Base-by-base conservation (phyloP, 306 rosid genomes). In the Ochetophila trinervis region DNA sequence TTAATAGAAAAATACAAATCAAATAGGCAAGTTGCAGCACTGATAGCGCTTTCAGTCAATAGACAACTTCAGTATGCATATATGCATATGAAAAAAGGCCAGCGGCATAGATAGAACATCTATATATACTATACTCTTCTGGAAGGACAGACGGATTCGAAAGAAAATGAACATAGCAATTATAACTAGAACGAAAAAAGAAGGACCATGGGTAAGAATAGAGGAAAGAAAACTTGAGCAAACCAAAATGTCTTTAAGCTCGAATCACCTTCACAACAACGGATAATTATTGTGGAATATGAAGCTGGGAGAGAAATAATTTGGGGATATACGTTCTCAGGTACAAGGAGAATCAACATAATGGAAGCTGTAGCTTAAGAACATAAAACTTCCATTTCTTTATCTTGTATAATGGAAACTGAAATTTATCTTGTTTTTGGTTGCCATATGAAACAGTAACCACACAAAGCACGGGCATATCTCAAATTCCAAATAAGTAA, bases 1-100 rank as follows among this genome's bases (percentile, higher is more conserved):
- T 63, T 75, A 53, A 79, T 55, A 73, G 63, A 76, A 47, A 47
- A 62, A 57, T 76, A 66, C 60, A 69, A 62, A 55, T 21, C 62
- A 65, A 65, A 63, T 8, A 56, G 32, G 53, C 66, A 71, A 20
- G 62, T 40, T 49, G 65, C 51, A 70, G 36, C 18, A 14, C 35
- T 16, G 45, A 40, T 40, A 6, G 55, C 8, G 52, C 52, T 76
- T 63, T 53, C 40, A 17, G 57, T 54, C 23, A 53, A 50, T 22
- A 63, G 49, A 67, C 64, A 54, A 52, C 23, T 8, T 54, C 22
- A 62, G 45, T 27, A 27, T 27, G 32, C 32, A 27, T 27, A 40
- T 40, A 10, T 3, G 9, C 9, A 36, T 36, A 1, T n/a, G n/a
- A 34, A 36, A 52, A 11, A 2, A 14, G n/a, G 17, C 14, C 21